Evolutionary conservation across 768 basidiomycete genomes (phyloP), one percentile per base, ranked within the genome.

Genomic region (Peribolospora baueri): DNA sequence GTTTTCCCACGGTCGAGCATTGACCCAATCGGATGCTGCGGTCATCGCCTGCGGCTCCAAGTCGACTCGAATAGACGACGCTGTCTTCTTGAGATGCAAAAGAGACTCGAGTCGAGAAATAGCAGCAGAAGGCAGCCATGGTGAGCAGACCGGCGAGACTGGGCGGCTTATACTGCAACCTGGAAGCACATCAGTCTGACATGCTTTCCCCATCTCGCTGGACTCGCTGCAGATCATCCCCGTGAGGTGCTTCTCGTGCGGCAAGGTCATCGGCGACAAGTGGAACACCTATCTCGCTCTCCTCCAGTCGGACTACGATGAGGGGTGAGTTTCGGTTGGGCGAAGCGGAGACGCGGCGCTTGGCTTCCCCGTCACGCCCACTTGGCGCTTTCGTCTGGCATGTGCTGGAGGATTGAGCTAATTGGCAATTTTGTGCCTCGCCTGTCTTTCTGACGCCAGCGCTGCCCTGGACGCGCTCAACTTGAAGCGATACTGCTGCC

Each of bases 241-340:
- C 25, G 25, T 25, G 13, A 5, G 1, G 45, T 91, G 88, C 61
- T 93, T 93, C 65, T 86, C 88, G 11, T 91, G 87, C 64, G 91
- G 91, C 48, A 95, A 95, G 69, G 88, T 97, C 58, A 81, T 95
- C 46, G 87, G 91, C 50, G 86, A 95, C 72, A 84, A 93, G 60
- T 95, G 91, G 90, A 81, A 51, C 3, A 52, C 57, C 10, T 10
- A 14, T 9, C 8, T 39, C 13, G 8, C 10, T 40, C 41, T 53
- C 52, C 10, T 45, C 41, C 9, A 40, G 41, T 8, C n/a, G 41
- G 52, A 9, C 41, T 37, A 53, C 2, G 42, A 36, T 6, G 53
- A 25, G 77, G 56, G 74, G 75, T 25, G 97, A 93, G 67, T 70
- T 93, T 43, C 79, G 81, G 62, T 70, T 90, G 47, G 71, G 93